phyloP scores from a whole-genome alignment of 208 protist species.

The Entamoeba moshkovskii region DNA sequence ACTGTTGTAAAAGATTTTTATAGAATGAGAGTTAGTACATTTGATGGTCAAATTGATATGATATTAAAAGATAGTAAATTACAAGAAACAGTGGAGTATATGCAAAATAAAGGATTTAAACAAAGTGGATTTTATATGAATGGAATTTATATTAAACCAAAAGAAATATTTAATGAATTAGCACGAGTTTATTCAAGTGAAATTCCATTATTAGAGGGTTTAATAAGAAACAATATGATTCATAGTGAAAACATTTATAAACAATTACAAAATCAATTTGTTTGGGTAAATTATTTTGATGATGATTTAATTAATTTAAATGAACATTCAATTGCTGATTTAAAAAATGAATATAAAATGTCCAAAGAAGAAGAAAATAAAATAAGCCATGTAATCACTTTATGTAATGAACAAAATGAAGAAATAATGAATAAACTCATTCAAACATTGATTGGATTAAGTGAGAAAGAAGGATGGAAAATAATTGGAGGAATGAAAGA shows the following conservation, averaged over 20 bases:
- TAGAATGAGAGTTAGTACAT: neutral
- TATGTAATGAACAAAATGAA: neutral
- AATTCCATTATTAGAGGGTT: neutral
- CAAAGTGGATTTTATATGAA: neutral
- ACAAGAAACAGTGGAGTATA: neutral
- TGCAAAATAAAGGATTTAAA: neutral
- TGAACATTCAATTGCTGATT: neutral
- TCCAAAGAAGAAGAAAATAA: neutral
- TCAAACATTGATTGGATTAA: neutral
- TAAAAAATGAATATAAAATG: neutral
- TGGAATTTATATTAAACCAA: neutral
- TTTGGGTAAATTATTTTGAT: neutral
- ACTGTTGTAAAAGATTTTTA: neutral
- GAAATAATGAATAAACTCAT: neutral
- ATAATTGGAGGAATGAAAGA: neutral
- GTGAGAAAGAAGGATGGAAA: neutral
- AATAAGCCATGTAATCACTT: neutral
- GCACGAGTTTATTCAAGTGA: neutral
- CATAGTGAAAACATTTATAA: neutral
- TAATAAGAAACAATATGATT: neutral
- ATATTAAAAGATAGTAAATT: neutral
- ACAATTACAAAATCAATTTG: neutral
- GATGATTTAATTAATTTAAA: neutral
- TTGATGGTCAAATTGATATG: neutral
- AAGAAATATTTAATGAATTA: neutral